Percentiles rank a stretch among this genome's conserved stretches.
These are phyloP conservation scores for Calonectria hongkongensis DNA, from an alignment of 2,329 filamentous ascomycete species.

Conservation along the genomic window DNA sequence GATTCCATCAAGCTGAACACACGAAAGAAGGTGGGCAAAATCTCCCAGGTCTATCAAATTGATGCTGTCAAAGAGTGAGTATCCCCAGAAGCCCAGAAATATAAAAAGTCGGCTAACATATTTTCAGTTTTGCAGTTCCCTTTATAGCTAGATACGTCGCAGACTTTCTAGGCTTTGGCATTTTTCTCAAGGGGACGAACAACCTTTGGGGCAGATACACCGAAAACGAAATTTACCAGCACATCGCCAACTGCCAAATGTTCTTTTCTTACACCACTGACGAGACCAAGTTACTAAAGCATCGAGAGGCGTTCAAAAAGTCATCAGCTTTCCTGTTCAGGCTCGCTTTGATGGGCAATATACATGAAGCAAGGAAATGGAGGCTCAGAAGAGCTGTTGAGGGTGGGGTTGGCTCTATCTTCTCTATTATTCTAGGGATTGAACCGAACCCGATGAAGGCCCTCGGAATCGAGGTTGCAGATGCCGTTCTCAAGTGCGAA, in stretches of 20 bases:
- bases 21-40: constrained; percentile 11
- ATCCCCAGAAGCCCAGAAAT: too few relatives aligned
- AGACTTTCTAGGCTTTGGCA: constrained; percentile 49
- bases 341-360: constrained; percentile 41
- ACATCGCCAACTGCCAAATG: constrained; percentile 52
- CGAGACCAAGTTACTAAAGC: constrained; percentile 50
- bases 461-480: constrained; percentile 41
- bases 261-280: constrained; percentile 51
- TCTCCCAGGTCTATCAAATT: constrained; percentile 43
- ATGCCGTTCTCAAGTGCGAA: constrained; percentile 39
- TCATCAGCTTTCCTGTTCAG: constrained; percentile 44
- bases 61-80: constrained; percentile 48
- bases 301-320: constrained; percentile 46
- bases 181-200: constrained; percentile 33
- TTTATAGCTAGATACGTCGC: constrained; percentile 49
- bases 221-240: constrained; percentile 52
- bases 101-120: neutral
- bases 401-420: neutral
- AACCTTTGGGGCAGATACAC: constrained; percentile 35
- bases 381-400: constrained; percentile 4
- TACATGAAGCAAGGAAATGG: constrained; percentile 43
- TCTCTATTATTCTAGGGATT: constrained; percentile 11
- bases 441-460: constrained; percentile 41
- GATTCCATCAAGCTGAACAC: constrained; percentile 35
- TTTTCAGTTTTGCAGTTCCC: constrained; percentile 47